Evolutionary conservation across 345 rosid genomes (phyloP).

Genomic region (Linum tenue): DNA sequence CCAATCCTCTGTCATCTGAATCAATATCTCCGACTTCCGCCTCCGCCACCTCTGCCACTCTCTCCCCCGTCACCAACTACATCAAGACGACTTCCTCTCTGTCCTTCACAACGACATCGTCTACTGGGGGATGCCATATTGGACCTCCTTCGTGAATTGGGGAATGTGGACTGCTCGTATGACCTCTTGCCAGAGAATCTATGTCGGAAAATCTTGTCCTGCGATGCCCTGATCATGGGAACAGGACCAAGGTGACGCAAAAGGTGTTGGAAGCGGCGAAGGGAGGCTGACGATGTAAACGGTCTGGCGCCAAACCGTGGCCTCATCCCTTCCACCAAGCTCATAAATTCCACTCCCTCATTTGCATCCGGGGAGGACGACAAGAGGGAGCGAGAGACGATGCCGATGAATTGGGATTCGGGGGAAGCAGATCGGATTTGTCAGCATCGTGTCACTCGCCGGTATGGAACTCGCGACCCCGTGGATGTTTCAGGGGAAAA

Average conservation of each 20-base stretch:
- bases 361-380: no score
- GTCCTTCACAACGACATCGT: background rate
- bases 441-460: no score
- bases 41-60: background rate
- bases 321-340: no score
- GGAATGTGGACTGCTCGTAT: background rate
- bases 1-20: background rate
- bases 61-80: background rate
- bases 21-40: background rate
- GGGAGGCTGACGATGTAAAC: background rate
- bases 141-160: background rate
- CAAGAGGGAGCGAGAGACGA: no score
- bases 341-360: no score
- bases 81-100: background rate
- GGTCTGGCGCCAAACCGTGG: no score
- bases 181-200: background rate
- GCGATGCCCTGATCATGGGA: conserved; percentile 3
- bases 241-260: background rate
- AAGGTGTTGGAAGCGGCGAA: background rate
- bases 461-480: no score
- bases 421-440: no score
- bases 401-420: no score
- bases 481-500: no score
- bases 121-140: background rate
- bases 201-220: background rate